Evolutionary conservation across 768 basidiomycete species (phyloP).

Genomic region (Termitomyces sp.): DNA sequence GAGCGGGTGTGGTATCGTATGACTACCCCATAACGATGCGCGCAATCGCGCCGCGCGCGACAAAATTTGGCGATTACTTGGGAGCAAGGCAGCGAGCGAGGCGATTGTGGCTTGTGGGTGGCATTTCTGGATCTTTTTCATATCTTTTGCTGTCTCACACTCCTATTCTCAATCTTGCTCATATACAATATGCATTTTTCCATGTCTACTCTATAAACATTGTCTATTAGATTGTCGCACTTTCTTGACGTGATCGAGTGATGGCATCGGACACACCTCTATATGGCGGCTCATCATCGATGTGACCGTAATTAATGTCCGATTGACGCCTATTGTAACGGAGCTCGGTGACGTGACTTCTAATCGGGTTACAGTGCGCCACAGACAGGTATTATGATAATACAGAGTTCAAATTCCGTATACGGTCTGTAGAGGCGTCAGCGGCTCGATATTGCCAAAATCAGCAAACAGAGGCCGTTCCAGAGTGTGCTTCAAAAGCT

Average conservation of each 20-base stretch:
- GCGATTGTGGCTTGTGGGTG: background rate
- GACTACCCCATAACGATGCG: background rate
- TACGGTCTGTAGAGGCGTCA: background rate
- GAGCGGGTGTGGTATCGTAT: slow-evolving; percentile 58
- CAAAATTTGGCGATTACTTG: background rate
- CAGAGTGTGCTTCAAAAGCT: background rate
- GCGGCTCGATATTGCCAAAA: background rate
- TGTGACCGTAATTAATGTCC: background rate
- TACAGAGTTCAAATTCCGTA: background rate
- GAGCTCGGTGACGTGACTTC: background rate
- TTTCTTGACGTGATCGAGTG: background rate
- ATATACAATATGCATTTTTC: background rate
- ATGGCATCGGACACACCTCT: background rate
- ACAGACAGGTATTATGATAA: background rate
- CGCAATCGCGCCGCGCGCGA: background rate
- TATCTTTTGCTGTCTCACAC: background rate
- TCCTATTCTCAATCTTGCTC: background rate
- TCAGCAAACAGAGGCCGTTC: slow-evolving; percentile 1
- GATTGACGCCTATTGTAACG: background rate
- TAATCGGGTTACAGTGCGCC: background rate
- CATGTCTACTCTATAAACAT: background rate
- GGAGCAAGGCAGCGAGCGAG: background rate
- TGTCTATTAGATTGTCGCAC: background rate
- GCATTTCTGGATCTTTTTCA: background rate
- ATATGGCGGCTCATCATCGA: background rate